Evolutionary conservation across 192 early-diverging fungal species (phyloP), one percentile per base, ranked within the genome.

Genomic region (Backusella macrospora): DNA sequence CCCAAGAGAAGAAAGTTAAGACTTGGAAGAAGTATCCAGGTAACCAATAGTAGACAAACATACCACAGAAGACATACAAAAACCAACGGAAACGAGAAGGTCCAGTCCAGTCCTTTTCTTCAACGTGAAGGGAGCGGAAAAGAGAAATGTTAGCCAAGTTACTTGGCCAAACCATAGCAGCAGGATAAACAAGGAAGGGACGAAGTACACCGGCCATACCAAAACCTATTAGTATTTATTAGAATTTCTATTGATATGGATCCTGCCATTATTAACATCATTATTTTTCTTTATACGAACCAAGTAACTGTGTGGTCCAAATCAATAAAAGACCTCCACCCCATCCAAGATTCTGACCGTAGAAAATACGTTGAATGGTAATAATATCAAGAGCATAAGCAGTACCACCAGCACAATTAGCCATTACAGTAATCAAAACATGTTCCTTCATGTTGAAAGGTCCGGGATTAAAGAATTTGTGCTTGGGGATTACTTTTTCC

Each of bases 111-210:
- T 71, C 46, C 2, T 40, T 48, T 2, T 68, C 62, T 13, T 34
- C 37, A 38, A 72, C 46, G 76, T 96, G 93, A 59, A 96, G 86
- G 3, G 92, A 89, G 16, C 88, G 87, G 80, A 95, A 93, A 26
- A 96, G 79, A 12, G 92, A 89, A 38, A 93, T 89, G 55, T 88
- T 89, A 43, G 92, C 85, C 39, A 98, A 85, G 39, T 86, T 91
- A 3, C 86, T 72, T 3, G 96, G 96, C 96, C 96, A 99, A 48
- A 94, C 84, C 94, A 97, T 96, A 8, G 89, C 83, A 3, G 92
- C 82, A 37, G 95, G 95, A 63, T 91, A 87, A 8, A 98, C 94
- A n/a, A 98, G 82, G 79, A 90, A 95, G 26, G 88, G 87, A 38
- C 95, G 91, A 49, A 83, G 83, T 15, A 90, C 79, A 71, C 91